A percentile compares a stretch with the other conserved stretches of the same genome.
Conservation (phyloP, 129 eudicot genomes). For the Centaurea solstitialis region DNA sequence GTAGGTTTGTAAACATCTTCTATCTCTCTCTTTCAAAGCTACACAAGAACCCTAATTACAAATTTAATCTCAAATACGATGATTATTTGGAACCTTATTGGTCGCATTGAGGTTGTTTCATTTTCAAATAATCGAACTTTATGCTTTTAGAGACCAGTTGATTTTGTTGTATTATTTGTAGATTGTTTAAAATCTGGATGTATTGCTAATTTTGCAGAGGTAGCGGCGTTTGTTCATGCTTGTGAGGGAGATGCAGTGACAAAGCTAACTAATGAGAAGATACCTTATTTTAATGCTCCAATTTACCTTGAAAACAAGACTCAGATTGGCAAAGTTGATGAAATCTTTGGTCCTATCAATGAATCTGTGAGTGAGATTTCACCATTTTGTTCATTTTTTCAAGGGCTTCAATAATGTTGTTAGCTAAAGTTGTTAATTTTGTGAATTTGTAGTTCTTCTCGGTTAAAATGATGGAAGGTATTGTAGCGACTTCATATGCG, state of each 20-base stretch:
- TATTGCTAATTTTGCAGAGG: constrained; percentile 50
- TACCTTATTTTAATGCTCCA: constrained; percentile 90
- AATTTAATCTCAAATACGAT: not conserved
- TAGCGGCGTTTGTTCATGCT: constrained; percentile 79
- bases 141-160: not conserved
- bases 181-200: not conserved
- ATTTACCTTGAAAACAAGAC: constrained; percentile 90
- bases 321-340: constrained; percentile 98
- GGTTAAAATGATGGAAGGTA: constrained; percentile 84
- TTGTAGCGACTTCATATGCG: constrained; percentile 75
- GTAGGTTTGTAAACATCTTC: constrained; percentile 39
- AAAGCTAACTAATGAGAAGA: constrained; percentile 90
- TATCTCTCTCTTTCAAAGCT: not conserved
- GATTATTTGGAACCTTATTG: not conserved
- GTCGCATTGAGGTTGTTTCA: not conserved
- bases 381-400: too few species aligned
- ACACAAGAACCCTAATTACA: not conserved
- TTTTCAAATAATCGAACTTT: not conserved
- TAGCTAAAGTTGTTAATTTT: not conserved
- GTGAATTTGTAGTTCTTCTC: constrained; percentile 52
- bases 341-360: constrained; percentile 93
- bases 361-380: constrained; percentile 67
- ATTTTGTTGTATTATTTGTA: not conserved
- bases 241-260: constrained; percentile 96
- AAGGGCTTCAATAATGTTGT: too few species aligned